These are phyloP conservation scores for Cerrena zonata DNA, from an alignment of 1,284 basidiomycete species.

Conservation along the genomic window DNA sequence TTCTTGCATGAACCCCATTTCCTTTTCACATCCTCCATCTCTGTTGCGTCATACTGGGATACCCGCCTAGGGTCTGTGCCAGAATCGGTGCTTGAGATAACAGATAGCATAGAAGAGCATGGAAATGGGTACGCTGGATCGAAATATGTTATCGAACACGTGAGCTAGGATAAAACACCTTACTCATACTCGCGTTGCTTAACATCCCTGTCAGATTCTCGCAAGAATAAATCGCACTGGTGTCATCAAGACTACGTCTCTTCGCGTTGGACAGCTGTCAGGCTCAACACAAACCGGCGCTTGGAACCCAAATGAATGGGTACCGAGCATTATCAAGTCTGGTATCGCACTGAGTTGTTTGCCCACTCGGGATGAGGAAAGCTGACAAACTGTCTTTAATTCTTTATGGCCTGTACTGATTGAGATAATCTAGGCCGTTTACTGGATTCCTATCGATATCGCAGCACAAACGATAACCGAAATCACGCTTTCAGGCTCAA, in stretches of 20 bases:
- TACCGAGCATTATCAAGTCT: constrained; percentile 12
- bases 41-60: constrained; percentile 11
- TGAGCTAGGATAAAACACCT: neutral
- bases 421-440: constrained; percentile 5
- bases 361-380: constrained; percentile 15
- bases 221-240: neutral
- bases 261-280: constrained; percentile 13
- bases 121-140: constrained; percentile 11
- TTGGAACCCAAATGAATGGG: constrained; percentile 12
- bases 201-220: constrained; percentile 10
- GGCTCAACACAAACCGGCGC: constrained; percentile 12
- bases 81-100: constrained; percentile 8
- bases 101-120: neutral
- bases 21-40: constrained; percentile 13
- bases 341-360: constrained; percentile 14
- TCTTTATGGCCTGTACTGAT: neutral
- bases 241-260: neutral
- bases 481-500: no score
- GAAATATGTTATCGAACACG: constrained; percentile 15
- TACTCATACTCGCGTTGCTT: neutral
- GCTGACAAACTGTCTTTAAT: constrained; percentile 6
- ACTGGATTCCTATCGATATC: constrained; percentile 13
- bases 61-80: constrained; percentile 10
- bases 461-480: no score
- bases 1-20: constrained; percentile 3